Conservation (phyloP, 352 stramenopile genomes). For the Pilasporangium apinafurcum region DNA sequence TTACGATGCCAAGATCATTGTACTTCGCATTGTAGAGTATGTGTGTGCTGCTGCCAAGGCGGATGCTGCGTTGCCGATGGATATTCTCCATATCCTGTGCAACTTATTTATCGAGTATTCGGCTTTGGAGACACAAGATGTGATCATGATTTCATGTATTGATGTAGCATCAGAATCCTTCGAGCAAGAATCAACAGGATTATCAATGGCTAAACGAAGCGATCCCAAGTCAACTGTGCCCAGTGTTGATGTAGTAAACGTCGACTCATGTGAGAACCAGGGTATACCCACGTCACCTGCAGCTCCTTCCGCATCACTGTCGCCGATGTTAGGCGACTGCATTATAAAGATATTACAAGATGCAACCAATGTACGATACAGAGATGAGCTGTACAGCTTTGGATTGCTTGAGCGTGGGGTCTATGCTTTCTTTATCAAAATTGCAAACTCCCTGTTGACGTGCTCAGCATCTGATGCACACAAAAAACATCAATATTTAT, state of each 20-base stretch:
- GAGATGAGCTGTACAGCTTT: constrained; percentile 42
- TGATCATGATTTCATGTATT: constrained; percentile 10
- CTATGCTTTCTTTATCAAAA: constrained; percentile 41
- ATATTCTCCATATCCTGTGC: constrained; percentile 60
- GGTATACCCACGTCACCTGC: no score
- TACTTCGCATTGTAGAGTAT: constrained; percentile 74
- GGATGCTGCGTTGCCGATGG: constrained; percentile 32
- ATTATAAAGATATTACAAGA: constrained; percentile 58
- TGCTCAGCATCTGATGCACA: constrained; percentile 5
- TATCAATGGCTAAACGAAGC: no score
- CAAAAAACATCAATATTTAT: constrained; percentile 12
- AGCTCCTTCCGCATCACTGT: no score
- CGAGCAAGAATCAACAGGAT: no score
- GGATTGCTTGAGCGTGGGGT: constrained; percentile 61
- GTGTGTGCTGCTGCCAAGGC: constrained; percentile 48
- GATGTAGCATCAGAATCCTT: background rate
- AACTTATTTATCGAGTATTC: constrained; percentile 56
- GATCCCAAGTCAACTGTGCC: no score
- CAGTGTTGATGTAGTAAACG: no score
- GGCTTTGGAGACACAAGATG: constrained; percentile 13
- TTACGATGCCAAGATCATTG: constrained; percentile 59
- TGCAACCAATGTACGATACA: constrained; percentile 21
- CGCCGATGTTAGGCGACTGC: constrained; percentile 45
- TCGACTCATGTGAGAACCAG: no score
- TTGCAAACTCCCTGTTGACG: constrained; percentile 28